phyloP scores from a whole-genome alignment of 2,329 filamentous ascomycete genomes.

The Aspergillus neoniger region DNA sequence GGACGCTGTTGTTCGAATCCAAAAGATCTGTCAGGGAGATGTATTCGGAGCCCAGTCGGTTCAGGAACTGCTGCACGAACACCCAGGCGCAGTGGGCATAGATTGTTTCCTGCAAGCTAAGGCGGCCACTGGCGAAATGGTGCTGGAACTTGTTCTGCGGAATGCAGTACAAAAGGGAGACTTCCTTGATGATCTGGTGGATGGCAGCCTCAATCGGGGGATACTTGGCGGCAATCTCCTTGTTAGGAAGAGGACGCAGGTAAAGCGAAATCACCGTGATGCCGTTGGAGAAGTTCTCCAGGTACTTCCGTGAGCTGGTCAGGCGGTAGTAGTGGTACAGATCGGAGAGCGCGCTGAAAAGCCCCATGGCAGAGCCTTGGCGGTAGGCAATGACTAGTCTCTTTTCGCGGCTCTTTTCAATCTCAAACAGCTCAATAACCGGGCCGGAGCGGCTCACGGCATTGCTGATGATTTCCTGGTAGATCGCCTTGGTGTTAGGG shows the following conservation, averaged over 20 bases:
- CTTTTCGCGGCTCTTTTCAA: slow-evolving; percentile 89
- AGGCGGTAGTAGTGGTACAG: slow-evolving; percentile 98
- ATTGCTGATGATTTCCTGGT: slow-evolving; percentile 87
- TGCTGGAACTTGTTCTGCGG: slow-evolving; percentile 95
- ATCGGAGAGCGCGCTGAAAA: slow-evolving; percentile 94
- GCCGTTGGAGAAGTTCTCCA: slow-evolving; percentile 98
- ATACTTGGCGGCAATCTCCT: slow-evolving; percentile 57
- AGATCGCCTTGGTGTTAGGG: slow-evolving; percentile 91
- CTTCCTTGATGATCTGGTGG: slow-evolving; percentile 98
- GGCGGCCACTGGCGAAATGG: slow-evolving; percentile 79
- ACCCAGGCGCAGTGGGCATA: slow-evolving; percentile 98
- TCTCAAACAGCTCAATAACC: slow-evolving; percentile 97
- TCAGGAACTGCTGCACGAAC: slow-evolving; percentile 96
- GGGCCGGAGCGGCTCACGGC: slow-evolving; percentile 84
- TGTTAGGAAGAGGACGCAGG: slow-evolving; percentile 69
- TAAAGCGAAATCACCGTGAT: slow-evolving; percentile 97
- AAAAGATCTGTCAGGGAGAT: slow-evolving; percentile 79
- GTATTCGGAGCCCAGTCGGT: slow-evolving; percentile 90
- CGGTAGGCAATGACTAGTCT: slow-evolving; percentile 93
- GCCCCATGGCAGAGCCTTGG: slow-evolving; percentile 82
- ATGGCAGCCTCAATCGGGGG: slow-evolving; percentile 92
- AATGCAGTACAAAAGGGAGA: slow-evolving; percentile 94
- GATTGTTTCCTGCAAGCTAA: slow-evolving; percentile 94
- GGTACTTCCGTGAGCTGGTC: slow-evolving; percentile 94
- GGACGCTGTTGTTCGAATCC: slow-evolving; percentile 76